These are phyloP conservation scores for Typha latifolia DNA, from an alignment of 176 grass and related monocot species.

Conservation along the genomic window DNA sequence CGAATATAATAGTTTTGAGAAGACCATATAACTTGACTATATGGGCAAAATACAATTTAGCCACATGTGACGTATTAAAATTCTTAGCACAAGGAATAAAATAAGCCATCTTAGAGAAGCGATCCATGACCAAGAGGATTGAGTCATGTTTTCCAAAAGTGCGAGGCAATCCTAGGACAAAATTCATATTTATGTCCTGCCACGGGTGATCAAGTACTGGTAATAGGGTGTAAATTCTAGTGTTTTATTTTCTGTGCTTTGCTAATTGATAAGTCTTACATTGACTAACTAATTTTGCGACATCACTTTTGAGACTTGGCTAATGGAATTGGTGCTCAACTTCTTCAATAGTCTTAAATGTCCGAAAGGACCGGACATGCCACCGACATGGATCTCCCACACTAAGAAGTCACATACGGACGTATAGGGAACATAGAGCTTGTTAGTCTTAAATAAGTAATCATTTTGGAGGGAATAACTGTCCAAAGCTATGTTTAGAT, in stretches of 20 bases:
- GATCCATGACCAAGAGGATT: not conserved
- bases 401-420: not conserved
- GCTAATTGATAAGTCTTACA: not conserved
- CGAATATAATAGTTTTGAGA: no score
- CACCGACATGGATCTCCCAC: constrained; percentile 1
- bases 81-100: no score
- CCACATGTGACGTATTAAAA: no score
- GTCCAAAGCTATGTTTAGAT: no score
- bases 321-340: not conserved
- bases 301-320: not conserved
- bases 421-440: not conserved
- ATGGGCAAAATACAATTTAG: no score
- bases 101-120: no score
- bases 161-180: not conserved
- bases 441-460: not conserved
- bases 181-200: not conserved
- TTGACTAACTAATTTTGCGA: no score
- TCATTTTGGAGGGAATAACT: not conserved
- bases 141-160: not conserved
- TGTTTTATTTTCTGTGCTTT: not conserved
- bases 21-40: no score
- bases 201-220: not conserved
- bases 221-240: not conserved
- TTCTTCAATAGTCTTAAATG: not conserved
- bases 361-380: not conserved